These are phyloP conservation scores for Rhododendron williamsianum DNA, from an alignment of 148 eudicot genomes.

Conservation along the genomic window DNA sequence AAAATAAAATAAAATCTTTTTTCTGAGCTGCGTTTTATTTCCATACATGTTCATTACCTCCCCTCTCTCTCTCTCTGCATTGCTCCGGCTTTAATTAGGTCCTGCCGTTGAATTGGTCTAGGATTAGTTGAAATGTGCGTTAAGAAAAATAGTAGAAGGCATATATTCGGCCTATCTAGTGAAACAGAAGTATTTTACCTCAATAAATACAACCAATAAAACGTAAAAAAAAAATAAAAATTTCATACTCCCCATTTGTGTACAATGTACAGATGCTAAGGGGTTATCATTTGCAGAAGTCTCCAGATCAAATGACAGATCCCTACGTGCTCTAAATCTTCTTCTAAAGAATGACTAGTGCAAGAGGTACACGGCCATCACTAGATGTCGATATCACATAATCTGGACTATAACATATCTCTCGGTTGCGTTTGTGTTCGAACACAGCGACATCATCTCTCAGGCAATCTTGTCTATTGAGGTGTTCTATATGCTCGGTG, in stretches of 20 bases:
- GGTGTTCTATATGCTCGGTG: not conserved
- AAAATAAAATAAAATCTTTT: no score
- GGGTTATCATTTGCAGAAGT: not conserved
- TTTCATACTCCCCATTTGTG: not conserved
- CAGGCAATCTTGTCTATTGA: not conserved
- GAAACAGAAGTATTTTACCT: not conserved
- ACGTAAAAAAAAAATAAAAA: not conserved
- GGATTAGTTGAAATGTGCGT: no score
- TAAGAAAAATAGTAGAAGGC: no score
- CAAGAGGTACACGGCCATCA: not conserved
- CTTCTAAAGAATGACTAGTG: not conserved
- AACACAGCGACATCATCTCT: not conserved
- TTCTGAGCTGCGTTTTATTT: not conserved
- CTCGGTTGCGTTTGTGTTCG: not conserved
- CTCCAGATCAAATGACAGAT: not conserved
- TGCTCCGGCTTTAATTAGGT: not conserved
- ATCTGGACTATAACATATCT: not conserved
- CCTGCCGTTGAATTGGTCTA: not conserved
- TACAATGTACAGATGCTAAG: not conserved
- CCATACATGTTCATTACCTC: not conserved
- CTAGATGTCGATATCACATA: not conserved
- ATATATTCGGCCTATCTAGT: no score
- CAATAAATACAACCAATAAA: not conserved
- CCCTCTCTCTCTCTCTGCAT: constrained; percentile 10
- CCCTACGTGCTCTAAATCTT: not conserved